A percentile compares a stretch with the other conserved stretches of the same genome.
Evolutionary conservation across 768 basidiomycete genomes (phyloP).

Genomic region (Tricholoma saponaceum): DNA sequence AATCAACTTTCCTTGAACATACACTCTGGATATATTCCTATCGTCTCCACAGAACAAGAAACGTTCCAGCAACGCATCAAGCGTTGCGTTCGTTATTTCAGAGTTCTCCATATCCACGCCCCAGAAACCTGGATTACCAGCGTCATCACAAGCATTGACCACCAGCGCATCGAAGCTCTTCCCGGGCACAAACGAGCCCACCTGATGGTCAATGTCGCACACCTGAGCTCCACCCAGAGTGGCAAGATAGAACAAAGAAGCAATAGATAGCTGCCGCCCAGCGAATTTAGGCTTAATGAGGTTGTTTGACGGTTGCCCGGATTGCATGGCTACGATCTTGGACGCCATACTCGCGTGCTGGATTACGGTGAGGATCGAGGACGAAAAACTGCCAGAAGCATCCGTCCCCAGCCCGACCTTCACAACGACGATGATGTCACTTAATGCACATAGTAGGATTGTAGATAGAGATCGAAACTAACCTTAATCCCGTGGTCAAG

Average conservation of each 20-base stretch:
- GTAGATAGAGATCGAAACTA: conserved; percentile 6
- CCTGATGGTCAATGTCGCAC: conserved; percentile 59
- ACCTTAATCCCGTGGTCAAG: conserved; percentile 89
- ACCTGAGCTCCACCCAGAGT: conserved; percentile 89
- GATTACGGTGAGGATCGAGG: conserved; percentile 73
- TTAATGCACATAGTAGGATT: not conserved
- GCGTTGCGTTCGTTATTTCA: conserved; percentile 20
- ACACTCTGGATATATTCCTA: conserved; percentile 77
- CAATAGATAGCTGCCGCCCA: conserved; percentile 62
- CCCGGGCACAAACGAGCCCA: conserved; percentile 76
- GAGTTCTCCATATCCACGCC: conserved; percentile 31
- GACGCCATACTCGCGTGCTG: conserved; percentile 78
- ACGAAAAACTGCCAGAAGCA: conserved; percentile 81
- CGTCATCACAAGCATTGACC: conserved; percentile 51
- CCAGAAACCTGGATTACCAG: conserved; percentile 59
- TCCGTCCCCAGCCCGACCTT: conserved; percentile 96
- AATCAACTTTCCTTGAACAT: conserved; percentile 75
- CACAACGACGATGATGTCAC: not conserved
- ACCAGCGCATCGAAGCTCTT: conserved; percentile 91
- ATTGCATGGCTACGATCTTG: conserved; percentile 63
- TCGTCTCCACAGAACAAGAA: conserved; percentile 88
- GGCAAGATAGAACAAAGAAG: conserved; percentile 83
- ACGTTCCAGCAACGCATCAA: conserved; percentile 61
- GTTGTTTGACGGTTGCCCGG: not conserved
- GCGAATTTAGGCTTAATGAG: conserved; percentile 31